A percentile compares a stretch with the other conserved stretches of the same genome.
phyloP scores from a whole-genome alignment of 257 asterid species.

The Gentiana dahurica region DNA sequence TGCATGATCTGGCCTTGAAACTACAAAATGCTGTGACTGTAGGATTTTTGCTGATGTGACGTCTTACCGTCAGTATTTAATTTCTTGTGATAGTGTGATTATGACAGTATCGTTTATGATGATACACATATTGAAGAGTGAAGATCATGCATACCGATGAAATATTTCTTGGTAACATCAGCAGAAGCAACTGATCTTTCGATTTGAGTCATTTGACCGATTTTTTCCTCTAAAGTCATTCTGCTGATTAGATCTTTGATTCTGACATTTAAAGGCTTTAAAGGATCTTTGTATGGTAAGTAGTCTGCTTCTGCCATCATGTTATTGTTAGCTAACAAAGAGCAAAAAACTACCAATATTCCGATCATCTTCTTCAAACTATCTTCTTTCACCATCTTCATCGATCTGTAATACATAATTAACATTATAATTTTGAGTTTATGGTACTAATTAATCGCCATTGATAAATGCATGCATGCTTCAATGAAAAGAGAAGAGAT shows the following conservation, averaged over 20 bases:
- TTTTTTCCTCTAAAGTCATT: slow-evolving; percentile 64
- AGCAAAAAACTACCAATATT: slow-evolving; percentile 19
- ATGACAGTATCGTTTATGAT: too few species aligned
- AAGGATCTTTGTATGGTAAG: slow-evolving; percentile 40
- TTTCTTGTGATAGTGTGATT: too few species aligned
- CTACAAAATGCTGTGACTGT: too few species aligned
- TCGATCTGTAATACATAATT: too few species aligned
- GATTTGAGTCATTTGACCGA: slow-evolving; percentile 72
- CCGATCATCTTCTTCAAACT: slow-evolving; percentile 13
- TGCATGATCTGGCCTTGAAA: too few species aligned
- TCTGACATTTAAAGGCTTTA: slow-evolving; percentile 31
- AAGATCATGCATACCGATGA: slow-evolving; percentile 21
- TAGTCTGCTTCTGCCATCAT: slow-evolving; percentile 43
- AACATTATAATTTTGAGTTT: too few species aligned
- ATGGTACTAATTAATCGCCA: too few species aligned
- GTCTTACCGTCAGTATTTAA: too few species aligned
- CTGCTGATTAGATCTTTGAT: slow-evolving; percentile 47
- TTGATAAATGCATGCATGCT: too few species aligned
- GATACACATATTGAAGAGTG: neutral
- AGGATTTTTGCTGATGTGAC: too few species aligned
- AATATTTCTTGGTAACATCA: slow-evolving; percentile 38
- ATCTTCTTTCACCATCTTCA: slow-evolving; percentile 29
- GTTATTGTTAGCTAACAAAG: slow-evolving; percentile 15
- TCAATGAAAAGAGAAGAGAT: too few species aligned
- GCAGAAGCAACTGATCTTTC: slow-evolving; percentile 47